Evolutionary conservation across 2,329 filamentous ascomycete species (phyloP), one percentile per base, ranked within the genome.

Genomic region (Penicillium decumbens): DNA sequence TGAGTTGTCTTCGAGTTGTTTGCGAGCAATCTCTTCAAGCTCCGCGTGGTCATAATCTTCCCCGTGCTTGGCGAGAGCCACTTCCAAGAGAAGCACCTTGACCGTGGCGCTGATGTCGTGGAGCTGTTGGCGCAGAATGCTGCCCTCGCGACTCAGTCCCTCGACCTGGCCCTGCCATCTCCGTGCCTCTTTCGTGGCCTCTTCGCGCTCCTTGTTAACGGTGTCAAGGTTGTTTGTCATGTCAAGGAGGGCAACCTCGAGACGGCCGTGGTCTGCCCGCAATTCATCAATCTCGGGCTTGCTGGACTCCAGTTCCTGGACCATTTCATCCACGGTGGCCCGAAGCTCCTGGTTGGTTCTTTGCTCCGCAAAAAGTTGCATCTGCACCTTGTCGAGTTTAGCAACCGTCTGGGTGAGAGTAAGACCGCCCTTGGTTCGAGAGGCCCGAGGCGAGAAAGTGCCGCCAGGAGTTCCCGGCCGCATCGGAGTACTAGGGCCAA

Each of bases 71-170:
- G 69, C 51, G 18, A 88, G 83, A 62, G 95, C 85, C 49, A 90
- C 80, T 68, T 95, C 92, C 69, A 95, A 88, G 4, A 96, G 79
- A 5, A 98, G 80, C 65, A 95, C 85, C 68, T 95, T 95, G 56
- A 96, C 82, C 69, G 98, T 91, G 1, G 87, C 85, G 61, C 90
- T 90, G 18, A 95, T 79, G 68, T 97, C 93, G 29, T 92, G 87
- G 7, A 97, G 77, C 66, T 96, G 90, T 57, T 90, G 88, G 44
- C 87, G 86, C 23, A 95, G 76, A 33, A 96, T 88, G 52, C 87
- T 84, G 28, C 81, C 79, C 70, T 97, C 90, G 40, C 76, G 78
- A 5, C 72, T 69, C 24, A 79, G 69, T 15, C 80, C 80, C 50
- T 80, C 79, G 47, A 90, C 78, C 49, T 88, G 80, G n/a, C 81